phyloP scores from a whole-genome alignment of 768 basidiomycete genomes.

The Inosperma sp. region DNA sequence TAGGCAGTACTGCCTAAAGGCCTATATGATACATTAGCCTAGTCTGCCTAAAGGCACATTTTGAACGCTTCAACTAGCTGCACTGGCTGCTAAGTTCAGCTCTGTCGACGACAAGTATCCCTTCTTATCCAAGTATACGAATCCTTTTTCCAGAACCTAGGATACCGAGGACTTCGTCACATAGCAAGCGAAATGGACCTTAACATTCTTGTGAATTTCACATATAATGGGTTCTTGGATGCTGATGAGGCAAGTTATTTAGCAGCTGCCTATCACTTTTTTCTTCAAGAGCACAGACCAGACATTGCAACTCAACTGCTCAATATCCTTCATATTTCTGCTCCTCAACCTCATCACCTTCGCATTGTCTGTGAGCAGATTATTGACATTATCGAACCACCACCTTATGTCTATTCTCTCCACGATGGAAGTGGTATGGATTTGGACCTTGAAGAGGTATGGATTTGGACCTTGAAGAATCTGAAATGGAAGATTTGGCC shows the following conservation, averaged over 20 bases:
- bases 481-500: too few species aligned
- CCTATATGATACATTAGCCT: too few species aligned
- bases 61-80: too few species aligned
- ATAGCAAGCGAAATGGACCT: not conserved
- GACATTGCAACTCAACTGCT: not conserved
- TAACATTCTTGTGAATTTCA: not conserved
- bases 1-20: too few species aligned
- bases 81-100: not conserved
- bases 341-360: not conserved
- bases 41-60: too few species aligned
- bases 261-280: not conserved
- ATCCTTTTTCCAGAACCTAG: not conserved
- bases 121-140: not conserved
- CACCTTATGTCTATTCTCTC: not conserved
- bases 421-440: not conserved
- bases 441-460: not conserved
- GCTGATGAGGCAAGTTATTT: not conserved
- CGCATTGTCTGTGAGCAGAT: not conserved
- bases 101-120: not conserved
- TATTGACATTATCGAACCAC: not conserved
- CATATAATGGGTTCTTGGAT: not conserved
- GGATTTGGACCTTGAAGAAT: too few species aligned
- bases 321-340: not conserved
- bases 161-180: not conserved
- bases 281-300: not conserved